Conservation (phyloP, 2,329 filamentous ascomycete species). For the Helicocarpus griseus region DNA sequence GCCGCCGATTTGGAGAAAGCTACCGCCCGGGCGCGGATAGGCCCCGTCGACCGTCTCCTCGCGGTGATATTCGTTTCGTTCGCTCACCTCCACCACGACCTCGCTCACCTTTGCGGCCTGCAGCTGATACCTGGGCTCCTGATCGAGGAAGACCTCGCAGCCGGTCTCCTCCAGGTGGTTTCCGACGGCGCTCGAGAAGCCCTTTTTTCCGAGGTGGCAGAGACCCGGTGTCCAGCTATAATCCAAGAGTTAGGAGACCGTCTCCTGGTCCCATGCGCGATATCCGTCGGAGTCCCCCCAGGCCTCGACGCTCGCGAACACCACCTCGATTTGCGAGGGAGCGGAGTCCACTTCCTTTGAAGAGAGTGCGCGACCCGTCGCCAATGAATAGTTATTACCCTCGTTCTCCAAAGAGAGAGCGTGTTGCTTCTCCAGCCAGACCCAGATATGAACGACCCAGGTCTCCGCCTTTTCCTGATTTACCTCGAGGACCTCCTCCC, state of each 20-base stretch:
- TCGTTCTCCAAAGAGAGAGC: conserved; percentile 25
- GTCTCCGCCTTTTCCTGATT: conserved; percentile 35
- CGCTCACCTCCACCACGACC: conserved; percentile 28
- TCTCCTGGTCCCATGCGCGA: conserved; percentile 35
- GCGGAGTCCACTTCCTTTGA: conserved; percentile 22
- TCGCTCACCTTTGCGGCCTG: conserved; percentile 25
- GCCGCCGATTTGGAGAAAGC: conserved; percentile 32
- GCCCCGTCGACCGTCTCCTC: conserved; percentile 24
- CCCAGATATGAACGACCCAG: conserved; percentile 24
- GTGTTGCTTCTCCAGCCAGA: conserved; percentile 20
- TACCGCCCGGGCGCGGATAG: conserved; percentile 32
- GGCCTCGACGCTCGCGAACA: conserved; percentile 30
- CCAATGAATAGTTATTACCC: conserved; percentile 23
- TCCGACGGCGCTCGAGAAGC: conserved; percentile 34
- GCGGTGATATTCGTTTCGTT: conserved; percentile 25
- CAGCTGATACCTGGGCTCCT: conserved; percentile 35
- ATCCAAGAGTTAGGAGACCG: conserved; percentile 28
- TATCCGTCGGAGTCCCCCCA: conserved; percentile 29
- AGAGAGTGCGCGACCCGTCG: conserved; percentile 28
- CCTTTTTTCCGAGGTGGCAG: conserved; percentile 28
- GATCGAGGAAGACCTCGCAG: conserved; percentile 29
- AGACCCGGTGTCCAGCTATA: conserved; percentile 24
- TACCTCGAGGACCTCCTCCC: conserved; percentile 29
- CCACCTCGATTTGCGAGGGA: conserved; percentile 22
- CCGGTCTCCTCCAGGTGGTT: conserved; percentile 33